Conservation (phyloP, 176 grass and related monocot species). For the Pontederia paniculata region DNA sequence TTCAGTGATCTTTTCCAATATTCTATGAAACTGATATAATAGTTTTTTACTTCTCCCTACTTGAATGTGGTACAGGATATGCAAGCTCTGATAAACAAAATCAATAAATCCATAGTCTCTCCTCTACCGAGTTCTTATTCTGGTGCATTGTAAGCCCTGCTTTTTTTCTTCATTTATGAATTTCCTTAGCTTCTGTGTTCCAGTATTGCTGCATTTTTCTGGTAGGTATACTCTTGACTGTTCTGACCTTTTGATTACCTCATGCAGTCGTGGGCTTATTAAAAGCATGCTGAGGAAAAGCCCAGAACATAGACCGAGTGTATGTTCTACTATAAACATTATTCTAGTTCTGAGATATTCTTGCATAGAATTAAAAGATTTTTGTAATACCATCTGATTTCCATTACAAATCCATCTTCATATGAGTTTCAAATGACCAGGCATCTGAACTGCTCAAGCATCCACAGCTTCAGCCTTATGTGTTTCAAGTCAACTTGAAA, state of each 20-base stretch:
- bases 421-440: conserved; percentile 15
- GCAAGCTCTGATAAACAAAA: conserved; percentile 13
- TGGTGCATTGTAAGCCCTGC: conserved; percentile 7
- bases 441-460: conserved; percentile 70
- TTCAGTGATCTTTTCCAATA: too few species aligned
- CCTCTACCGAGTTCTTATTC: conserved; percentile 14
- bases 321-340: conserved; percentile 24
- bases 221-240: not conserved
- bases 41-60: not conserved
- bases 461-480: conserved; percentile 61
- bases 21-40: conserved; percentile 2
- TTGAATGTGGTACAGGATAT: conserved; percentile 6
- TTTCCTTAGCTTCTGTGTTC: not conserved
- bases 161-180: not conserved
- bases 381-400: conserved; percentile 8
- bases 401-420: not conserved
- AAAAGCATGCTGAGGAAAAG: conserved; percentile 84
- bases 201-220: not conserved
- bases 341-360: not conserved
- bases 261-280: conserved; percentile 59
- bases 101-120: conserved; percentile 10
- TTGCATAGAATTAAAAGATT: not conserved
- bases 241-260: not conserved
- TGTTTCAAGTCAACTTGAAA: conserved; percentile 49
- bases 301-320: conserved; percentile 88